Base-by-base conservation (phyloP, 768 basidiomycete species). In the Rhodotorula graminis region DNA sequence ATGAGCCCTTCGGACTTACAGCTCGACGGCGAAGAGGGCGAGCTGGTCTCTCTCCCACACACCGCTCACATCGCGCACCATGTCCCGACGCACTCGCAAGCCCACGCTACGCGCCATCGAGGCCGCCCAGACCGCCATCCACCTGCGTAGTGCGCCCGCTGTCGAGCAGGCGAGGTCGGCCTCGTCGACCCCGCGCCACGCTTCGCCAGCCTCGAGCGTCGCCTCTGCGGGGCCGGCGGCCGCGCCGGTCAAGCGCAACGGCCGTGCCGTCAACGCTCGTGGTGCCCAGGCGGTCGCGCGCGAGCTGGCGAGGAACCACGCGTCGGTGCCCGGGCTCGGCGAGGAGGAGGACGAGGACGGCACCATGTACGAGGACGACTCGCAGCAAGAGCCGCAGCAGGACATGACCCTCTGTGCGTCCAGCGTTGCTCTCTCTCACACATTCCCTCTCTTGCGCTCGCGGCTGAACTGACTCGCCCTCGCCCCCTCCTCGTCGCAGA, bases 361-460 rank as follows among this genome's bases (percentile, higher is more conserved):
- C 40, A 19, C 21, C 29, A 64, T 66, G 0, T 63, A 15, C 16
- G n/a, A 21, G 1, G 64, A 42, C 8, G 42, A 18, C 14, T 25
- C 33, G 8, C 25, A 52, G 14, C 57, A 47, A 3, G 52, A 23
- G 12, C n/a, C 47, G 0, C 60, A 66, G 33, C 62, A 64, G 11
- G 74, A 76, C 47, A 53, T 76, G 58, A 76, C 74, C 1, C 65
- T 76, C 5, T 76, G 71, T 75, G 29, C 29, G 74, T 64, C 9
- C 14, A 23, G n/a, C n/a, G n/a, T n/a, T n/a, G 47, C 58, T 12
- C 21, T 8, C 37, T 49, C 29, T 46, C 44, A 9, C 12, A 7
- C 44, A 3, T 18, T 10, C 12, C 50, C 2, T 5, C 23, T 18
- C 25, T 25, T 27, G 6, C 7, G 23, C 0, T 25, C 23, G 7